Evolutionary conservation across 257 asterid genomes (phyloP), one percentile per base, ranked within the genome.

Genomic region (Solanum bulbocastanum): DNA sequence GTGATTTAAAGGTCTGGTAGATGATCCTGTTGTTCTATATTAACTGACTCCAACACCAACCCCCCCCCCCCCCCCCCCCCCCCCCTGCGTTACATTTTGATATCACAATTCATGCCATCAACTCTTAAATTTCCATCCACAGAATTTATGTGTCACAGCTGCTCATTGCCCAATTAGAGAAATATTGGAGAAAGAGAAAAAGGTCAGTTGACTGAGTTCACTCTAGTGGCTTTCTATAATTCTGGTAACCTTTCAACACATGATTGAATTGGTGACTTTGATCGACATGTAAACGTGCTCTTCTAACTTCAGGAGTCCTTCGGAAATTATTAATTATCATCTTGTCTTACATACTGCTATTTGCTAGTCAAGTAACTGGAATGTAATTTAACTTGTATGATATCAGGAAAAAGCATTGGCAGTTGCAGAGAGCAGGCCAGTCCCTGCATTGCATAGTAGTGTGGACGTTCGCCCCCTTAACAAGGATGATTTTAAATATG

Each of bases 111-210:
- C 69, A 49, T 16, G 42, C 69, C 10, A 11, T 86, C 44, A 71
- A 79, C 40, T 71, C 65, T 46, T 46, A 58, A 44, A 56, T 86
- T 74, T 49, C 60, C 30, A 82, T 87, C 82, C 84, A 83, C 95
- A 95, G 99, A 96, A 96, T 92, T 93, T 96, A 3, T 95, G 98
- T 71, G 96, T 93, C 86, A 91, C 95, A 62, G 97, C 97, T 89
- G 98, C 98, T 27, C 94, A 96, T 91, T 92, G 95, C 91, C 98
- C 99, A 62, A 94, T 96, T 76, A 89, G 98, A 93, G 98, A 96
- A 85, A 90, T 96, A 90, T 87, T 96, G 90, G 97, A 93, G 92
- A 93, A 92, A 92, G 99, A 96, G 89, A 94, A 96, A 92, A 92
- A 94, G 98, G 99, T 95, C 84, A 78, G 89, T 68, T 65, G 5